Percentiles rank a stretch among this genome's conserved stretches.
These are phyloP conservation scores for Mycena vulgaris DNA, from an alignment of 768 basidiomycete species.

Conservation along the genomic window DNA sequence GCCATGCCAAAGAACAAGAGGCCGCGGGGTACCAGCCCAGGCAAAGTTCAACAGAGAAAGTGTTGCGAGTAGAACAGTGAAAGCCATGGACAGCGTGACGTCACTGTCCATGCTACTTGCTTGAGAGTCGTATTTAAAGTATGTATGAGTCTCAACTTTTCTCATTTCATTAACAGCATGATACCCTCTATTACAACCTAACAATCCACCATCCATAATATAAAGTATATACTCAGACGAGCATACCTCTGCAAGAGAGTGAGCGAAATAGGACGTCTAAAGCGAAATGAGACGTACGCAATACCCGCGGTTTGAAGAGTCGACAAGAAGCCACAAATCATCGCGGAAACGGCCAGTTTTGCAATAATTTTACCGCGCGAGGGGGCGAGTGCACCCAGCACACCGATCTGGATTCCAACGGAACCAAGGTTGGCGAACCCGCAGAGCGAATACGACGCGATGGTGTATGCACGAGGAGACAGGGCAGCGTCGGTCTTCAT, in stretches of 20 bases:
- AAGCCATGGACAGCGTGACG: slow-evolving; percentile 12
- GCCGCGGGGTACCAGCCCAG: slow-evolving; percentile 50
- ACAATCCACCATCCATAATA: slow-evolving; percentile 42
- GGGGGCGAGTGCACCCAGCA: slow-evolving; percentile 79
- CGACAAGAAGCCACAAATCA: slow-evolving; percentile 80
- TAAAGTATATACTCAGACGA: slow-evolving; percentile 55
- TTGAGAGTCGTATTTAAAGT: too few species aligned
- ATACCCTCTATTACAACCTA: slow-evolving; percentile 12
- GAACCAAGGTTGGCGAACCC: slow-evolving; percentile 93
- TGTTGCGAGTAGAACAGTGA: not conserved
- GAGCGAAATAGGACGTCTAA: slow-evolving; percentile 38
- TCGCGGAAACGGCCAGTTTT: slow-evolving; percentile 75
- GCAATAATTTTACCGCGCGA: slow-evolving; percentile 81
- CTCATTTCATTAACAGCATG: slow-evolving; percentile 7
- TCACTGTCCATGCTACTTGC: too few species aligned
- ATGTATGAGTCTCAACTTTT: not conserved
- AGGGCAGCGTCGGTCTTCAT: slow-evolving; percentile 66
- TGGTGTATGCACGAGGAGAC: slow-evolving; percentile 82
- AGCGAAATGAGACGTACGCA: slow-evolving; percentile 58
- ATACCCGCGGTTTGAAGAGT: slow-evolving; percentile 74
- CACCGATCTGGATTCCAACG: slow-evolving; percentile 89
- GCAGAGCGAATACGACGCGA: slow-evolving; percentile 90
- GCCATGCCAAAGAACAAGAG: slow-evolving; percentile 86
- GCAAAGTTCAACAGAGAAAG: slow-evolving; percentile 6
- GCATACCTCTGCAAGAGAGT: slow-evolving; percentile 59